Evolutionary conservation across 768 basidiomycete genomes (phyloP), one percentile per base, ranked within the genome.

Genomic region (Phylloporus sp.): DNA sequence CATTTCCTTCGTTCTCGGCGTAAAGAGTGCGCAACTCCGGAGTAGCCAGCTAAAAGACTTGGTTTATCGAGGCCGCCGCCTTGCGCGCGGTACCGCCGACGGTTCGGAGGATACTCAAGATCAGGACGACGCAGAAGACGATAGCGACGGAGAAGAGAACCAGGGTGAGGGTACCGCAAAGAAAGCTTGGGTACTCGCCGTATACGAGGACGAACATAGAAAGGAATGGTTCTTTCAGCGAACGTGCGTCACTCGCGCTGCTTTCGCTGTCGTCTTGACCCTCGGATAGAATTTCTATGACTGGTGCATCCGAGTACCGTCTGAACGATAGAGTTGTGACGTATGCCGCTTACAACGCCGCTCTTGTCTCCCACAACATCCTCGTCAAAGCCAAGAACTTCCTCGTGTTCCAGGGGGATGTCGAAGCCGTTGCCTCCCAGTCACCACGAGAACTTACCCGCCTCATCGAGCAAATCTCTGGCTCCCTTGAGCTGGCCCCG

Each of bases 331-430:
- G 77, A 56, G 72, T 79, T 20, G 90, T 96, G 44, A 86, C 92
- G 0, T 94, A 94, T 65, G 77, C 84, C 11, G 80, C 80, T 2
- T 99, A 98, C 73, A 96, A 96, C 50, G 74, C 83, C 6, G 87
- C 90, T 11, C 84, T 99, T 21, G 76, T 87, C 46, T 72, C 77
- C 7, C 93, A 96, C 58, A 96, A 97, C 60, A 90, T 99, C 60
- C 87, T 98, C 38, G 93, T 98, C 60, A 97, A 96, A 69, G 96
- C 96, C 11, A 97, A 97, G 73, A 98, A 98, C 71, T 99, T 98
- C 60, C 84, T 98, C 42, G 96, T 98, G 10, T 98, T 99, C 71
- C 96, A 99, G 62, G 96, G 96, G 42, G 96, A 98, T 62, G 96
- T 99, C 26, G 96, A 99, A 69, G 90, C 92, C 3, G 90, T 99